Evolutionary conservation across 2,329 filamentous ascomycete species (phyloP).

Genomic region (Dichotomopilus funicola): DNA sequence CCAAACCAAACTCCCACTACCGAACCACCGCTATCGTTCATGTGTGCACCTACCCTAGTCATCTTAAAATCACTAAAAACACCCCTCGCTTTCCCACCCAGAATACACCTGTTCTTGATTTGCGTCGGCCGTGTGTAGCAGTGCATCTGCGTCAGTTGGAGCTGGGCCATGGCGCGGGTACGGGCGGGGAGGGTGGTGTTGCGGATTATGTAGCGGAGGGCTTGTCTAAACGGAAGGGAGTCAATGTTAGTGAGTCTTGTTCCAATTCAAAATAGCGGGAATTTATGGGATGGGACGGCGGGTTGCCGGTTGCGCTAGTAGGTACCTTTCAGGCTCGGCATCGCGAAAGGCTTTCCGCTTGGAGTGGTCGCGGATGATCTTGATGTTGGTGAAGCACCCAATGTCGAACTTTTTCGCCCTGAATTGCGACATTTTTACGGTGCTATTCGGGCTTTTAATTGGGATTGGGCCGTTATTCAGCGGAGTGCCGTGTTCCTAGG

Average conservation of each 20-base stretch:
- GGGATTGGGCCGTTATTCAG: background rate
- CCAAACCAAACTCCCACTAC: too few species aligned
- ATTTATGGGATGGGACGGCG: background rate
- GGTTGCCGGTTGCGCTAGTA: constrained; percentile 5
- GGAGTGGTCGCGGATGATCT: constrained; percentile 86
- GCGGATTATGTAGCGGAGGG: constrained; percentile 83
- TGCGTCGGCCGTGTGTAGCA: constrained; percentile 89
- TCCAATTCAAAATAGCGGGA: background rate
- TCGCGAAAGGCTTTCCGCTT: constrained; percentile 91
- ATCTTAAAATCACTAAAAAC: constrained; percentile 91
- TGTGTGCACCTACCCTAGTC: constrained; percentile 62
- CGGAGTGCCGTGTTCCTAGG: background rate
- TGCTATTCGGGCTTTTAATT: background rate
- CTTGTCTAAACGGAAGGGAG: constrained; percentile 58
- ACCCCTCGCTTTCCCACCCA: constrained; percentile 84
- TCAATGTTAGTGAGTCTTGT: background rate
- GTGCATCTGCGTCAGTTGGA: constrained; percentile 92
- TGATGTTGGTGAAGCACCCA: constrained; percentile 78
- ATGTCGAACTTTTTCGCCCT: constrained; percentile 85
- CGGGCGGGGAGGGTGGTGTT: constrained; percentile 81
- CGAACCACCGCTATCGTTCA: background rate
- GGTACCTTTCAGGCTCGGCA: constrained; percentile 79
- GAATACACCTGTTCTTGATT: constrained; percentile 87
- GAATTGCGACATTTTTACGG: constrained; percentile 69
- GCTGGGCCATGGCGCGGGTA: constrained; percentile 82